Conservation (phyloP, 345 rosid genomes). For the Linum tenue region DNA sequence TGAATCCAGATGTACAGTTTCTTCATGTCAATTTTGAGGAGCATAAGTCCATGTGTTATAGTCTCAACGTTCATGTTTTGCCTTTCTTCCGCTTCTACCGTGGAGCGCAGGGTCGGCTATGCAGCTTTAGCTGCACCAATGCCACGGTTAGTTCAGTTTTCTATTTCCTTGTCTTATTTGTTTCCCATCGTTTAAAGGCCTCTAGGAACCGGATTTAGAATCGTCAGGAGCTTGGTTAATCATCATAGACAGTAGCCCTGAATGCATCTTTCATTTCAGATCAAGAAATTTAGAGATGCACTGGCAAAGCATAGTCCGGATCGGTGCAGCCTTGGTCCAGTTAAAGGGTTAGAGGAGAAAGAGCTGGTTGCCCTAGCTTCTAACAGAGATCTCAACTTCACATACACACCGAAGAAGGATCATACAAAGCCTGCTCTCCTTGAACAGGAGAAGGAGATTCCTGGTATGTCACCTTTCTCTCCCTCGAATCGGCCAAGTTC, state of each 20-base stretch:
- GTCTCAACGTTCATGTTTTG: conserved; percentile 56
- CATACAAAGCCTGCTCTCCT: conserved; percentile 20
- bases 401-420: conserved; percentile 40
- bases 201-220: too few relatives aligned
- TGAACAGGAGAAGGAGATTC: conserved; percentile 18
- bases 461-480: conserved; percentile 12
- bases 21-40: conserved; percentile 68
- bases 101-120: conserved; percentile 54
- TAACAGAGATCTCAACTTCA: conserved; percentile 73
- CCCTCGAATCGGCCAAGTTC: conserved; percentile 1
- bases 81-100: conserved; percentile 77
- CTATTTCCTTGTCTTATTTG: not conserved
- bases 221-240: too few relatives aligned
- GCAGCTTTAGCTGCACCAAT: conserved; percentile 42
- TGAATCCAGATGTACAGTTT: conserved; percentile 46
- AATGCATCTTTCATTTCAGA: conserved; percentile 31
- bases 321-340: conserved; percentile 66
- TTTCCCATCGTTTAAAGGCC: too few relatives aligned
- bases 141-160: conserved; percentile 14
- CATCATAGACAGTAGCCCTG: not conserved
- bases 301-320: conserved; percentile 73
- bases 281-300: conserved; percentile 87
- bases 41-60: conserved; percentile 48
- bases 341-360: conserved; percentile 83
- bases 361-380: conserved; percentile 82